Evolutionary conservation across 192 early-diverging fungal genomes (phyloP), one percentile per base, ranked within the genome.

Genomic region (Backusella tuberculispora): DNA sequence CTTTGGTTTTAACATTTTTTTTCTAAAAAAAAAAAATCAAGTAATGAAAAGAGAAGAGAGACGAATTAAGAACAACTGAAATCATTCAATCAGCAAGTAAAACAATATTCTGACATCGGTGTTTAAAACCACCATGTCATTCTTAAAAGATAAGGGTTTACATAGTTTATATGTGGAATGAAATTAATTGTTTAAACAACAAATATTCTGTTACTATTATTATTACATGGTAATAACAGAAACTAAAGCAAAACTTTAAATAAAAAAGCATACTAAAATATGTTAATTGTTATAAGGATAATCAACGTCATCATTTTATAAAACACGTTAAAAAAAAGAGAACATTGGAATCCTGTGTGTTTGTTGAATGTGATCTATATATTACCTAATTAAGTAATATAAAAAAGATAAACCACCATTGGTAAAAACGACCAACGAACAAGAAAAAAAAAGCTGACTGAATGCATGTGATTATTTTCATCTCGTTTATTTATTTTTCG

Each of bases 51-150:
- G 26, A 26, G 53, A 12, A 12, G 24, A 24, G 53, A 60, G 10
- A 26, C 21, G 26, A 26, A 24, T 26, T 10, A 60, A 26, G 1
- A 6, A 13, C 9, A 26, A 24, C 53, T 34, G 29, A 21, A 60
- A 60, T 60, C 53, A 60, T 60, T 60, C 26, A 19, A 50, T 50
- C 48, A 50, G 14, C 6, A 50, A 46, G 2, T 12, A 21, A 34
- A 34, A 34, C 29, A 34, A 34, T 34, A 60, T 26, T 60, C 21
- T 60, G 53, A 60, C 53, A 60, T 26, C 53, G 53, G 53, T 60
- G 53, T 60, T 60, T 60, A 13, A 60, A 60, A 60, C 21, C 10
- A 13, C 53, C 26, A 60, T 60, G 53, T 60, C 53, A 60, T 60
- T 60, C 53, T 60, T 12, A 60, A 21, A 4, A 43, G 10, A 43